phyloP scores from a whole-genome alignment of 805 yeast genomes.

The Kodamaea hsintzibuensis region DNA sequence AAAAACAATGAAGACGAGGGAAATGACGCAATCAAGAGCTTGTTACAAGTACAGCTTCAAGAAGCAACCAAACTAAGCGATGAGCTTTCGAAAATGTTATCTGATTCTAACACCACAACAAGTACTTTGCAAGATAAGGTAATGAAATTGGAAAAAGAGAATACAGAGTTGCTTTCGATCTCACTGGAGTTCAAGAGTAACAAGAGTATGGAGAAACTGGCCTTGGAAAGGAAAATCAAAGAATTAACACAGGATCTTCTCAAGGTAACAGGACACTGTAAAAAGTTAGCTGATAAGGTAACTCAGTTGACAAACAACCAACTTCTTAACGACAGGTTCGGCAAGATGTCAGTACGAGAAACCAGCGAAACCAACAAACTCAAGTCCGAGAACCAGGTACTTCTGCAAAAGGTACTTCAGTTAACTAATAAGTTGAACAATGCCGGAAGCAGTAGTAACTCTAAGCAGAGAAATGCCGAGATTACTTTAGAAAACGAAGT shows the following conservation, averaged over 20 bases:
- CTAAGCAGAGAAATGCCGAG: slow-evolving; percentile 23
- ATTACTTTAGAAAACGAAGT: slow-evolving; percentile 38
- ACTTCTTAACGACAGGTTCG: slow-evolving; percentile 9
- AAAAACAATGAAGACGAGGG: slow-evolving; percentile 13
- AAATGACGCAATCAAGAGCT: slow-evolving; percentile 19
- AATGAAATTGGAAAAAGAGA: slow-evolving; percentile 23
- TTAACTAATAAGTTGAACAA: slow-evolving; percentile 23
- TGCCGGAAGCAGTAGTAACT: slow-evolving; percentile 9
- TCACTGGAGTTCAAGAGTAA: slow-evolving; percentile 32
- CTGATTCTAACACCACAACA: slow-evolving; percentile 21
- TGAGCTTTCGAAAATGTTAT: slow-evolving; percentile 20
- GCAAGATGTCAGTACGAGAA: slow-evolving; percentile 3
- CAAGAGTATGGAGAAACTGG: slow-evolving; percentile 21
- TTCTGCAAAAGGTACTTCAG: slow-evolving; percentile 13
- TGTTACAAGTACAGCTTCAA: slow-evolving; percentile 36
- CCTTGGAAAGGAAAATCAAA: slow-evolving; percentile 29
- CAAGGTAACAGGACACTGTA: slow-evolving; percentile 29
- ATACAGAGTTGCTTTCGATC: slow-evolving; percentile 26
- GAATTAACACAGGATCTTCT: slow-evolving; percentile 31
- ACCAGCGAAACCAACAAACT: slow-evolving; percentile 6
- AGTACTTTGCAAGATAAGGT: slow-evolving; percentile 19
- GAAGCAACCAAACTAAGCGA: slow-evolving; percentile 27
- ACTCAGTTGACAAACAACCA: slow-evolving; percentile 15
- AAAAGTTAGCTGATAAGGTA: slow-evolving; percentile 30
- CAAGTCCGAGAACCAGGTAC: slow-evolving; percentile 9